Base-by-base conservation (phyloP, 306 rosid species). In the Abrus precatorius region DNA sequence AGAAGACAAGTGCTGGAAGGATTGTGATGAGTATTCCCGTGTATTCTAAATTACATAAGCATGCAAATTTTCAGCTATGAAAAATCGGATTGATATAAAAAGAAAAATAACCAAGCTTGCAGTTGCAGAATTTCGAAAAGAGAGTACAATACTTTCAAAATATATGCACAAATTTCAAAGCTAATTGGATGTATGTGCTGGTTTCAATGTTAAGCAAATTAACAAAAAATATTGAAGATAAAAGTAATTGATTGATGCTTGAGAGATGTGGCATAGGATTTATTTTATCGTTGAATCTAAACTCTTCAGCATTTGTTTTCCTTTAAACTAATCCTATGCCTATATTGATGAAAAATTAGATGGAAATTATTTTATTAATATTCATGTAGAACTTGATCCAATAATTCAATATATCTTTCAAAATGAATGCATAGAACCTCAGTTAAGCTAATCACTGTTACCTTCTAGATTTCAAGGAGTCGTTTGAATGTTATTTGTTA, bases 21-120 rank as follows among this genome's bases (percentile, higher is more conserved):
- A 62, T 34, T 62, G 6, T 34, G 34, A 3, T 34, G 68, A 62
- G 68, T 38, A 64, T 1, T 64, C 6, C 49, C 10, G 14, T 38
- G 69, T 8, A 38, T 64, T 64, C 69, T 64, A 38, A 38, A 38
- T 64, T 64, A n/a, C 69, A 38, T 7, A 38, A n/a, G 5, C 49
- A 38, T 40, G 11, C 49, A 64, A 27, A 14, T 7, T 40, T 64
- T 20, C 7, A 38, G 50, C 6, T 14, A 7, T 6, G 34, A 65
- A 65, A 65, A 40, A n/a, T 38, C 50, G 36, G 50, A 56, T 56
- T 14, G 20, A 40, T 59, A 10, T 2, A 29, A 8, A 12, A 34
- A 7, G 38, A 38, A 6, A 5, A 7, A 54, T 20, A 5, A 20
- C 6, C 5, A 54, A 7, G 8, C 32, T 54, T 54, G 3, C 32